phyloP scores from a whole-genome alignment of 169 alveolate species.

The Theileria orientalis region DNA sequence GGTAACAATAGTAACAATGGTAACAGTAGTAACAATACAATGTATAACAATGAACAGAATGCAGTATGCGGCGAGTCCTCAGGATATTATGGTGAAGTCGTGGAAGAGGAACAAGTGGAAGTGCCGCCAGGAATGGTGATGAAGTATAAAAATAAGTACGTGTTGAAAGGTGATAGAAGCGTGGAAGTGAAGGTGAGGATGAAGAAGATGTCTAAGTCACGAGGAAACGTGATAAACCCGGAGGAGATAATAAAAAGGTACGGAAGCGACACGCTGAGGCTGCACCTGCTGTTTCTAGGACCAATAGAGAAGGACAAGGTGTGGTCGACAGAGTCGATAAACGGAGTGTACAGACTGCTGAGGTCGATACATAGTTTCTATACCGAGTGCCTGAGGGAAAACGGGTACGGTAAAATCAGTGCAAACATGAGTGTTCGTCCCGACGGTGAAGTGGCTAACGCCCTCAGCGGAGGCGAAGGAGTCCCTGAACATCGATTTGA shows the following conservation, averaged over 20 bases:
- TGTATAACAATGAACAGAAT: too few species aligned
- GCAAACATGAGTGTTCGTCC: not conserved
- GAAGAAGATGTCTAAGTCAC: constrained; percentile 87
- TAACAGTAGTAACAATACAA: too few species aligned
- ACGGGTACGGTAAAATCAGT: not conserved
- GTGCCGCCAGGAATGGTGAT: constrained; percentile 18
- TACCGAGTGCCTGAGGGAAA: constrained; percentile 12
- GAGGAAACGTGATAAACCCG: constrained; percentile 82
- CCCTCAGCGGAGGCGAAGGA: not conserved
- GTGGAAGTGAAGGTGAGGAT: constrained; percentile 40
- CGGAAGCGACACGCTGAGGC: constrained; percentile 86
- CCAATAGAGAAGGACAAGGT: constrained; percentile 79
- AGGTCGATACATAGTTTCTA: constrained; percentile 44
- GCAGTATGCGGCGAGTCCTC: constrained; percentile 7
- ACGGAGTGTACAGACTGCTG: constrained; percentile 64
- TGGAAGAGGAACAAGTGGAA: constrained; percentile 6
- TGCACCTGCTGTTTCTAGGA: constrained; percentile 84
- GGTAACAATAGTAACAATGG: too few species aligned
- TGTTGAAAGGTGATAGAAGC: constrained; percentile 21
- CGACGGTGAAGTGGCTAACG: not conserved
- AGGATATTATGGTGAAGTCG: too few species aligned
- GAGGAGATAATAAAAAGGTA: constrained; percentile 61
- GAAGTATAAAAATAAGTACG: constrained; percentile 47
- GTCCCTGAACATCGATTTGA: too few species aligned
- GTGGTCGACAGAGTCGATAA: constrained; percentile 72